A percentile compares a stretch with the other conserved stretches of the same genome.
phyloP scores from a whole-genome alignment of 139 green algal species.

The Chlamydomonas eustigma region DNA sequence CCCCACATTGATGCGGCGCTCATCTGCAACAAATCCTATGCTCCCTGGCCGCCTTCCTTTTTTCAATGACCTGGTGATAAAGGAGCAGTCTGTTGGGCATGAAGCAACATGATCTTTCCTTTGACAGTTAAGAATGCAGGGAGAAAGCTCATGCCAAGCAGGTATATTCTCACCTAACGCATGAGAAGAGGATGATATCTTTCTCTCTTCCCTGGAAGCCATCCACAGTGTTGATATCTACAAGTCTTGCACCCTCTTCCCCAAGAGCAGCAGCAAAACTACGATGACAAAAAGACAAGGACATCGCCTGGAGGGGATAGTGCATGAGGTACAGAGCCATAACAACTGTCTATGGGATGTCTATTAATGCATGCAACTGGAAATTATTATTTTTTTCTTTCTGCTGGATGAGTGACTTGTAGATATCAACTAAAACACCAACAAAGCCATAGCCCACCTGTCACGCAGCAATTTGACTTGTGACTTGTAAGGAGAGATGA shows the following conservation, averaged over 20 bases:
- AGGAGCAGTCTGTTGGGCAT: no score
- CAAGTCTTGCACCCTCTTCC: conserved; percentile 44
- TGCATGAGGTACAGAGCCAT: no score
- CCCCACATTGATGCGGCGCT: conserved; percentile 88
- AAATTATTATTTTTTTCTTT: no score
- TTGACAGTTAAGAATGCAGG: not conserved
- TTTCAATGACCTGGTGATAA: not conserved
- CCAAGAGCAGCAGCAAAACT: conserved; percentile 42
- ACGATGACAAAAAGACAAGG: no score
- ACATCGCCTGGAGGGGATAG: no score
- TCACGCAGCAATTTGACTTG: conserved; percentile 73
- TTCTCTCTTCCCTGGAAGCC: conserved; percentile 91
- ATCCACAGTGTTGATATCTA: conserved; percentile 95
- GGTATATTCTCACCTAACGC: conserved; percentile 49
- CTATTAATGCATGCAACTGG: no score
- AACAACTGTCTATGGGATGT: no score
- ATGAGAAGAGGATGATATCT: conserved; percentile 81
- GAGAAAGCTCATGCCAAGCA: no score
- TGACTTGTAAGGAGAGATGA: conserved; percentile 92
- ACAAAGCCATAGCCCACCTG: no score
- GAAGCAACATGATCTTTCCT: no score
- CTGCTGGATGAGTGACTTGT: no score
- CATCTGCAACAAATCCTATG: conserved; percentile 85
- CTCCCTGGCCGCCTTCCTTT: conserved; percentile 1
- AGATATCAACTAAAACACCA: no score